phyloP scores from a whole-genome alignment of 2,329 filamentous ascomycete species.

The Grosmannia huntii region DNA sequence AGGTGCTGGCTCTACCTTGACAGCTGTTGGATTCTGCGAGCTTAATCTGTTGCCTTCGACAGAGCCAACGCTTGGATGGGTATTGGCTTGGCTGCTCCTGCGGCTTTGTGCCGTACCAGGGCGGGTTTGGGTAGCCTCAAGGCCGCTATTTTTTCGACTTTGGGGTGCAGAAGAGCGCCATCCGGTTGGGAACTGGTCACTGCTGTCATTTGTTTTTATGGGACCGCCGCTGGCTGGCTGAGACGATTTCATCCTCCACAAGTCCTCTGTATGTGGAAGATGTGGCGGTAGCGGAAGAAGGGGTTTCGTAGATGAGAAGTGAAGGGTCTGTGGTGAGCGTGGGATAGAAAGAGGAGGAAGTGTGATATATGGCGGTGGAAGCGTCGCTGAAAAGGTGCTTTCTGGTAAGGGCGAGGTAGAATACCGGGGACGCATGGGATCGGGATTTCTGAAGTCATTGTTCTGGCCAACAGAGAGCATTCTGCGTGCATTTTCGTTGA shows the following conservation, averaged over 20 bases:
- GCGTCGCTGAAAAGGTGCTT: background rate
- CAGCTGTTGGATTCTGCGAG: slow-evolving; percentile 2
- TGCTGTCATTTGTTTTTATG: background rate
- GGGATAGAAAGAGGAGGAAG: background rate
- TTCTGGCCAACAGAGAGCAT: background rate
- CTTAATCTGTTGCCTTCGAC: slow-evolving; percentile 10
- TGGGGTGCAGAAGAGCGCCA: background rate
- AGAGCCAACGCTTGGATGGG: background rate
- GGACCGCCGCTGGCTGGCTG: background rate
- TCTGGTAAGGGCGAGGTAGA: background rate
- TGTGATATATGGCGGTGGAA: background rate
- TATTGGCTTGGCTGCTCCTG: slow-evolving; percentile 6
- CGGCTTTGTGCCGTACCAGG: slow-evolving; percentile 6
- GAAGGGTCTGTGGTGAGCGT: slow-evolving; percentile 15
- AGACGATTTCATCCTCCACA: background rate
- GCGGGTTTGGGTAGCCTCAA: slow-evolving; percentile 9
- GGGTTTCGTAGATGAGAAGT: slow-evolving; percentile 5
- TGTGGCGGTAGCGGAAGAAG: slow-evolving; percentile 1
- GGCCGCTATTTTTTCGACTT: slow-evolving; percentile 1
- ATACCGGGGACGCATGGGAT: background rate
- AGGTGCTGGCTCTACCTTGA: slow-evolving; percentile 2
- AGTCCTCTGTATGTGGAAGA: background rate
- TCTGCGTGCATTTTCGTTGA: background rate
- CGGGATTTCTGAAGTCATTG: background rate
- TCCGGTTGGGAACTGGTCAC: background rate